Percentiles rank a stretch among this genome's conserved stretches.
Conservation (phyloP, 2,329 filamentous ascomycete genomes). For the Neofusicoccum ribis region DNA sequence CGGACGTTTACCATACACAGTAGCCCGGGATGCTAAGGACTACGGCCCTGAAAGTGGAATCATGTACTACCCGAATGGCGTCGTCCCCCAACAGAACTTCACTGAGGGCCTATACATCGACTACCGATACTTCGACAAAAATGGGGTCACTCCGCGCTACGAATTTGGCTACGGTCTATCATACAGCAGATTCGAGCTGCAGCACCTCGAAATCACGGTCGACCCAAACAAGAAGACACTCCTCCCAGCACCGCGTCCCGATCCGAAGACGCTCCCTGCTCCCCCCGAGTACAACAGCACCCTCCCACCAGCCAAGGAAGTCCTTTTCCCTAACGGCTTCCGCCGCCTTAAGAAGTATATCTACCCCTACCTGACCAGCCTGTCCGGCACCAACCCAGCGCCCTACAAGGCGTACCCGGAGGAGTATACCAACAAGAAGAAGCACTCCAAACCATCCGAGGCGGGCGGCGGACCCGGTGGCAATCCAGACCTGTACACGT, state of each 20-base stretch:
- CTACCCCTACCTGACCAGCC: constrained; percentile 47
- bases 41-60: constrained; percentile 31
- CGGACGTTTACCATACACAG: constrained; percentile 41
- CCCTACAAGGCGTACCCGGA: constrained; percentile 53
- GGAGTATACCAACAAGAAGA: constrained; percentile 54
- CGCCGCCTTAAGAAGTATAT: constrained; percentile 67
- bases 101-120: constrained; percentile 55
- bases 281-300: constrained; percentile 29
- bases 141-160: constrained; percentile 30
- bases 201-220: constrained; percentile 31
- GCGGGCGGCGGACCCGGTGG: constrained; percentile 69
- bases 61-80: constrained; percentile 41
- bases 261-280: constrained; percentile 16
- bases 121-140: constrained; percentile 53
- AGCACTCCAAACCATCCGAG: constrained; percentile 48
- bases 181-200: constrained; percentile 36
- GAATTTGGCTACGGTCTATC: constrained; percentile 41
- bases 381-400: constrained; percentile 49
- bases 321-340: constrained; percentile 62
- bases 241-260: constrained; percentile 38
- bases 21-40: constrained; percentile 36
- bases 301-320: constrained; percentile 57
- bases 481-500: constrained; percentile 56
- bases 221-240: constrained; percentile 37
- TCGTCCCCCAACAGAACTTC: constrained; percentile 50